Evolutionary conservation across 176 grass and related monocot species (phyloP), one percentile per base, ranked within the genome.

Genomic region (Metroxylon sagu): DNA sequence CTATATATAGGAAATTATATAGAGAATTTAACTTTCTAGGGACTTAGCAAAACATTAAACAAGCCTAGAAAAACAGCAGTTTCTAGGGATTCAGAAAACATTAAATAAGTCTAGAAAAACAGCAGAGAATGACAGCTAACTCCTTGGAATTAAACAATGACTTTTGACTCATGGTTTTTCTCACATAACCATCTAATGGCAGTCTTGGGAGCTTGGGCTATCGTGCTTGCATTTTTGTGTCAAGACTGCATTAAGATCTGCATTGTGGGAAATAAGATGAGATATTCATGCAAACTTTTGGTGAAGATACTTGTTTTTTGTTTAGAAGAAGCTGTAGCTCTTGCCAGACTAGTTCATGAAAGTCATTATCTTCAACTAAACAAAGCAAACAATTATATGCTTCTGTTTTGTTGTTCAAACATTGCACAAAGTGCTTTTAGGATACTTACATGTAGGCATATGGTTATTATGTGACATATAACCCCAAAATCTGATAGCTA

Each of bases 321-420:
- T 77, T 71, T 91, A 31, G 73, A 74, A 74, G 93, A 91, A 87
- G 53, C 56, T 35, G 66, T 79, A 80, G 19, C 76, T 71, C 66
- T 98, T 71, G 80, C 87, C 26, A 82, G 73, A 88, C 73, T 88
- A 73, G 60, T 85, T 85, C 69, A 78, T 71, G 83, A 86, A 62
- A 75, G 66, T 58, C 71, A 60, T 43, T 50, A 59, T 53, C 70
- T 57, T 55, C 53, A 56, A 82, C 68, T 80, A 70, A 86, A 81
- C 58, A 62, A 60, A 63, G 30, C 58, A 52, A 61, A 49, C 29
- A 72, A 74, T 75, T 35, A 67, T 64, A 18, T 56, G 59, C 59
- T 83, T n/a, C 60, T 83, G 19, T 69, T 71, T 59, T 71, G 48
- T 78, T 65, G 51, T 83, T 92, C 73, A 85, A 63, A 52, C 79